Base-by-base conservation (phyloP, 2,329 filamentous ascomycete species). In the Epichloe uncinata region DNA sequence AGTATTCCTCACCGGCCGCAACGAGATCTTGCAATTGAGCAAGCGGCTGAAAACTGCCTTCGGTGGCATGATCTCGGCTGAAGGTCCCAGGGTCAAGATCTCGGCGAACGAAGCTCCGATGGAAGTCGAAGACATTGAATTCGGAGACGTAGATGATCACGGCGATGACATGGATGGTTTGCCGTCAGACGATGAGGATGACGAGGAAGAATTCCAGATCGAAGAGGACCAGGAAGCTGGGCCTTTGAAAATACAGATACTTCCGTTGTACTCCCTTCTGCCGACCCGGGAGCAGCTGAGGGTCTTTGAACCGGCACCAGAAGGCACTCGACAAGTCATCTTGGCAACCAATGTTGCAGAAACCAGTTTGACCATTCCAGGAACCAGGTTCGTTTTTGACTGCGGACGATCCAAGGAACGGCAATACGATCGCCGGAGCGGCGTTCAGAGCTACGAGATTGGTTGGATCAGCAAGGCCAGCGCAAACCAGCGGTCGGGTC, bases 381-480 rank as follows among this genome's bases (percentile, higher is more conserved):
- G 89, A 2, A 90, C 95, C 53, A 81, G 87, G 53, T 98, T 96
- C 61, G 93, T 98, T 8, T 96, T 98, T 54, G 91, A 97, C 65
- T 90, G 87, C 56, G 93, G 93, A 35, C 78, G 94, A 46, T 85
- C 87, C 36, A 98, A 98, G 66, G 90, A 96, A 65, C 84, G 91
- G 54, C 85, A 84, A 51, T 97, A 93, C 60, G 87, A 97, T 62
- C 76, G 80, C n/a, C 71, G 79, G 12, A 96, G 86, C 8, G 91
- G 91, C 3, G 91, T 98, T 0, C 93, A 98, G 64, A 95, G 85
- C 61, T 98, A 95, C 63, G 86, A 95, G 59, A 80, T 98, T 48
- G 85, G 85, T 40, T 98, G 91, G 88, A 94, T 97, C 63, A 96
- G 90, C 70, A 97, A 98, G 69, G 93, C 93, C 26, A 95, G 88